Base-by-base conservation (phyloP, 176 grass and related monocot species). In the Bromus sterilis region DNA sequence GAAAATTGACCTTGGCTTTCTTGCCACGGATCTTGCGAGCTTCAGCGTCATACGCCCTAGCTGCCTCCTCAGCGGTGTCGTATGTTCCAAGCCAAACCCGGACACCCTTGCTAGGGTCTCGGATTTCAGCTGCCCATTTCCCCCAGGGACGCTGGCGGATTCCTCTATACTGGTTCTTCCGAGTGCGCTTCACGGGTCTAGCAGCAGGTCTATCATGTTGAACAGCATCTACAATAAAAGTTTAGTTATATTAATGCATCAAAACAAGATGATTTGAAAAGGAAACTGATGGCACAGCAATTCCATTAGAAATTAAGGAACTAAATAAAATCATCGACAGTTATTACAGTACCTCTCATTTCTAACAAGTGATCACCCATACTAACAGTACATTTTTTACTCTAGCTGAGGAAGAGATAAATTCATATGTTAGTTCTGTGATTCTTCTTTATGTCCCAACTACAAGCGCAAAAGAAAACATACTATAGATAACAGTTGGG, bases 11-110 rank as follows among this genome's bases (percentile, higher is more conserved):
- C 82, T 95, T 95, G 4, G 93, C 93, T 21, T 95, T 95, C 65
- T 90, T 92, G 9, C 93, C 93, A 39, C 93, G 90, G 70, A 95
- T 95, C 55, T 88, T 86, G 25, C 90, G 87, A 28, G 92, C 92
- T 64, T 91, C 89, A 81, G 83, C 89, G 53, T 94, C 92, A 41
- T 94, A 94, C 75, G 92, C 92, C 67, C 92, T 88, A 30, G 93
- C 90, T 51, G 93, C 93, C 64, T 86, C 93, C 85, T 90, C 93
- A n/a, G 91, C 73, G 4, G 93, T 97, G 60, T 83, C 81, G 88
- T 91, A 97, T 62, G 93, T 97, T 75, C 93, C 93, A 56, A 97
- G 93, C 93, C 93, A 97, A 56, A 97, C 93, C 34, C 93, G 90
- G 34, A 94, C 87, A 34, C 92, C 92, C 85, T 94, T 94, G 77